Evolutionary conservation across 2,329 filamentous ascomycete genomes (phyloP), one percentile per base, ranked within the genome.

Genomic region (Cladosporium halotolerans): DNA sequence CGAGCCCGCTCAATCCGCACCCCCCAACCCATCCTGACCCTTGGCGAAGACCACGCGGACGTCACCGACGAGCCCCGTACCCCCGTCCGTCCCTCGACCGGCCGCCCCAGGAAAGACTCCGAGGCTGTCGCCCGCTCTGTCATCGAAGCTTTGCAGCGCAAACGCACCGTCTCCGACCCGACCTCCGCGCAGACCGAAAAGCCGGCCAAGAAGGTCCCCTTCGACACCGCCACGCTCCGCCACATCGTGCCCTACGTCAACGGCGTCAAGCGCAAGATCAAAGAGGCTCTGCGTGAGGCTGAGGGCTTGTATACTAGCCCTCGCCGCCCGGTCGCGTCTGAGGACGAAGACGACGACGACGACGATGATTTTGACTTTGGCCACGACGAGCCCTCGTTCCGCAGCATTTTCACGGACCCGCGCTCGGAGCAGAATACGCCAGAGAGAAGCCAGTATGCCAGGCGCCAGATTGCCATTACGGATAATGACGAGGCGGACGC

Each of bases 211-310:
- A 85, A 84, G 60, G 76, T 85, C n/a, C 80, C 81, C 0, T 85
- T 85, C 62, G 82, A 85, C 62, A 85, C 82, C 2, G 79, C 79
- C 23, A 84, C 82, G 41, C 73, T 85, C 11, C 76, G 77, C 58
- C 79, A 83, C 62, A 79, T 85, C 53, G 82, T 85, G 23, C 75
- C 75, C 3, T 76, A 77, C 59, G 75, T 77, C 40, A 73, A 68
- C 54, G 70, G 70, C 9, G 65, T 78, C 53, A 75, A 72, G 53
- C 73, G 72, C 34, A 73, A 72, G 61, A 74, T 76, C 45, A 77
- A 76, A 60, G 72, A 74, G 45, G 69, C 69, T 2, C 61, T 77
- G 51, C 69, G 74, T 41, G 73, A 76, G 56, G 72, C 72, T 13
- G 74, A 77, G 62, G 73, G 72, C 18, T 65, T 76, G 10, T 74